Evolutionary conservation across 495 filamentous ascomycete genomes (phyloP), one percentile per base, ranked within the genome.

Genomic region (Cairneyella variabilis): DNA sequence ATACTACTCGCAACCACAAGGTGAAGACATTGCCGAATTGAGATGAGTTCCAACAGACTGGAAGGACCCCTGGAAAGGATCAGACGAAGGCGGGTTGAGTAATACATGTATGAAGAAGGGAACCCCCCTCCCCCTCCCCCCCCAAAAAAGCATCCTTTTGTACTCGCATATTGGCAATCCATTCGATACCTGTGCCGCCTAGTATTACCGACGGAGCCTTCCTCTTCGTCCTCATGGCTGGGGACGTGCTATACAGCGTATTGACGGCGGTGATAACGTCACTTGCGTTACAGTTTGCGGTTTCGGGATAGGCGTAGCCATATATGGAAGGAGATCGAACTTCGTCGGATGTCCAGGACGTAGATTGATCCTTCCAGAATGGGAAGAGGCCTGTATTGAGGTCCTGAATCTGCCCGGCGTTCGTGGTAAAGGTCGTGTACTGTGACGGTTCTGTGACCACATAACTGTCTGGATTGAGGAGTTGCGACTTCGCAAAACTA

Each of bases 401-500:
- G 56, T 70, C 64, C 42, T 74, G 65, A 2, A 67, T 63, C 17
- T 71, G 59, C 3, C 76, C 76, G 12, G 63, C 61, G 10, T 66
- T 56, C 1, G 66, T 73, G 0, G 77, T 82, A 59, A 78, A 86
- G 1, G 81, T 83, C 18, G 69, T 65, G 17, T 71, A 62, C 3
- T 61, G 51, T 14, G 78, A 73, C 3, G 64, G 36, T 21, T 74
- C 62, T 7, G 83, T 73, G 10, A 68, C 63, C 3, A 89, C 73
- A 53, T 74, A 82, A 44, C 73, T 70, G 2, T 79, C 60, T 3
- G 83, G 84, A 53, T 89, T 74, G 11, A 88, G 58, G 0, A 74
- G 71, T 66, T 91, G 86, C 85, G 86, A 91, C 43, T 90, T 78
- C 6, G 87, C 78, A 56, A 85, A 82, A 40, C n/a, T n/a, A n/a